Evolutionary conservation across 139 green algal genomes (phyloP), one percentile per base, ranked within the genome.

Genomic region (Choricystis sp.): DNA sequence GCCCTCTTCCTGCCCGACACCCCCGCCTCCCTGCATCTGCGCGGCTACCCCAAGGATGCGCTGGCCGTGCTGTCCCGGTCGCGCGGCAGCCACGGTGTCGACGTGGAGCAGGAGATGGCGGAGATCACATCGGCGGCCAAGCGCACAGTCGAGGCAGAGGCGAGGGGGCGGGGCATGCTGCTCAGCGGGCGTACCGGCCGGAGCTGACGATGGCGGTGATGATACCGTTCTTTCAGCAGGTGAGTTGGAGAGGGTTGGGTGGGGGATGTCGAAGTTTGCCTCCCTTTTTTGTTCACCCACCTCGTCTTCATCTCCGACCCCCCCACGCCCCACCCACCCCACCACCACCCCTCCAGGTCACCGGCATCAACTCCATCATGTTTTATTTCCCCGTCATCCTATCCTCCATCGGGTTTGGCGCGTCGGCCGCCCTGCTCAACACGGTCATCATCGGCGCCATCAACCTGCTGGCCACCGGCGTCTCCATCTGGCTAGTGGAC

Each of bases 1-100:
- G 68, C 64, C 58, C 60, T 90, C 22, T 31, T 85, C 28, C 69
- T 91, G 56, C 79, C 82, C 1, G 82, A 92, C 24, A 88, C 85
- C 0, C 84, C 83, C 64, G 92, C 90, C 78, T 83, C 68, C 3
- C 73, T 92, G 29, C 66, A 86, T 4, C 73, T 82, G 74, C 74
- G 85, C 22, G 81, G 82, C n/a, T 29, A 76, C 5, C 1, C 30
- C 3, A 79, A 82, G 19, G 31, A 76, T 14, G 83, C 65, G 1
- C 60, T 62, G 4, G 20, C 25, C 0, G 75, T 87, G 30, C 73
- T 90, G 61, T 31, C 77, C 62, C 58, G 62, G 2, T 69, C 86
- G 55, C 72, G 82, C 0, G 79, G 83, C 31, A 74, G 67, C 1
- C 25, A 74, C 4, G 65, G 78, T 27, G 71, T 85, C 2, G 61